phyloP scores from a whole-genome alignment of 2,329 filamentous ascomycete genomes.

The Colletotrichum somersetense region DNA sequence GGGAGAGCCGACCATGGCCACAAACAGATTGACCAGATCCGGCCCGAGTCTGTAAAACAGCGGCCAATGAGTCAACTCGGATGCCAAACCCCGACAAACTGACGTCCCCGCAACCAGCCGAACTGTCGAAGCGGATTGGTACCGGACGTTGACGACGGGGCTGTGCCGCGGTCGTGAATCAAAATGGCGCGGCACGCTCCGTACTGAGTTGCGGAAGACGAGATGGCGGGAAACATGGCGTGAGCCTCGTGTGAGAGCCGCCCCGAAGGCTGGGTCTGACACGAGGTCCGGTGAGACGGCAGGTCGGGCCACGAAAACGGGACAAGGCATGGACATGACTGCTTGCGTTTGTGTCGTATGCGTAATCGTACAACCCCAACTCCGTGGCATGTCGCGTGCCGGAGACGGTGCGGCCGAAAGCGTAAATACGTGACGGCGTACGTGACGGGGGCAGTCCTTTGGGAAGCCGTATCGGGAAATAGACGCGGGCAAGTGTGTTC shows the following conservation, averaged over 20 bases:
- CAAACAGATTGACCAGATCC: too few relatives aligned
- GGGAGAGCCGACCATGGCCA: too few relatives aligned
- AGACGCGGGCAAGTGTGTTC: not conserved
- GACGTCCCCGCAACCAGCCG: not conserved
- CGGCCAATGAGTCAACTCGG: too few relatives aligned
- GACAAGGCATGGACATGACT: slow-evolving; percentile 14
- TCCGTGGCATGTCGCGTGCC: slow-evolving; percentile 8
- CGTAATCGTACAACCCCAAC: slow-evolving; percentile 2
- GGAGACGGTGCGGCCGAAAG: slow-evolving; percentile 19
- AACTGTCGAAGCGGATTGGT: slow-evolving; percentile 1
- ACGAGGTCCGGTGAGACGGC: slow-evolving; percentile 25
- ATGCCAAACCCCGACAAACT: too few relatives aligned
- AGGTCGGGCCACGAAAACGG: slow-evolving; percentile 13
- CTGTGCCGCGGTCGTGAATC: slow-evolving; percentile 30
- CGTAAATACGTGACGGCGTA: not conserved
- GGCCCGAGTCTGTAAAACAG: too few relatives aligned
- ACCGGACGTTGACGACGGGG: not conserved
- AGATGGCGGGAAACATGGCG: slow-evolving; percentile 18
- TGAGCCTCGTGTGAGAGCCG: slow-evolving; percentile 26
- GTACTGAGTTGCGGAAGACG: slow-evolving; percentile 11
- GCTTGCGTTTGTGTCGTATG: slow-evolving; percentile 22
- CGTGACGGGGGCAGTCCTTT: not conserved
- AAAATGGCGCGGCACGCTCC: slow-evolving; percentile 27
- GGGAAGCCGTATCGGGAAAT: slow-evolving; percentile 9
- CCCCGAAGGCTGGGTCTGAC: slow-evolving; percentile 34